Conservation (phyloP, 225 moss, liverwort and hornwort species). For the Physcomitrellopsis africana region DNA sequence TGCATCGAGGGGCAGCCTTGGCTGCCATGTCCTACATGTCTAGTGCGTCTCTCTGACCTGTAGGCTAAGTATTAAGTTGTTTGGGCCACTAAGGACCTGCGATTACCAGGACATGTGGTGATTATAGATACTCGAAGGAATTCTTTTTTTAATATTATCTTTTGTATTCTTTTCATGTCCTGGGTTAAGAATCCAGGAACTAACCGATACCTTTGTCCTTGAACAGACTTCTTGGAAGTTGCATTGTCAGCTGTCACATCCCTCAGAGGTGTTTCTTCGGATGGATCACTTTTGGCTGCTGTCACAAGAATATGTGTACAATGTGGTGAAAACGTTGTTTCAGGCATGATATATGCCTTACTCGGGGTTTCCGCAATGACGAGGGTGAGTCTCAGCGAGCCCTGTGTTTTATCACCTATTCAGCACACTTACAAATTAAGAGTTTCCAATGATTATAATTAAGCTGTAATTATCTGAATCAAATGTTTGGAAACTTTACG, state of each 20-base stretch:
- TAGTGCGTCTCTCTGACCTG: constrained; percentile 54
- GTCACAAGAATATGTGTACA: constrained; percentile 72
- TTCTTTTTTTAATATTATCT: neutral
- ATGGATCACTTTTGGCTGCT: constrained; percentile 63
- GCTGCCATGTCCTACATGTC: constrained; percentile 97
- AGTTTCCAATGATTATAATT: neutral
- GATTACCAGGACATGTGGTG: neutral
- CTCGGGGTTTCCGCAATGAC: constrained; percentile 94
- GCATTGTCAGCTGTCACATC: constrained; percentile 79
- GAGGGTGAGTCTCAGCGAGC: constrained; percentile 64
- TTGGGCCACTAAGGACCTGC: neutral
- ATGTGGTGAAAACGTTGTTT: constrained; percentile 88
- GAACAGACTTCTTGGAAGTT: constrained; percentile 80
- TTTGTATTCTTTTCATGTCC: neutral
- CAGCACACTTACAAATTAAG: constrained; percentile 2
- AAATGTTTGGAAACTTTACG: neutral
- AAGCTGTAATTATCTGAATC: neutral
- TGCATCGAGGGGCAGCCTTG: constrained; percentile 94
- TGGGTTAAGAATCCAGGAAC: neutral
- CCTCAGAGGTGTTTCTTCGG: constrained; percentile 51
- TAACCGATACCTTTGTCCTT: constrained; percentile 32
- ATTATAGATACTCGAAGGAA: neutral
- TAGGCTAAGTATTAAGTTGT: neutral
- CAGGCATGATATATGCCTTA: constrained; percentile 94
- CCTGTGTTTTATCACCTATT: neutral